Base-by-base conservation (phyloP, 305 asterid genomes). In the Salvia sclarea region DNA sequence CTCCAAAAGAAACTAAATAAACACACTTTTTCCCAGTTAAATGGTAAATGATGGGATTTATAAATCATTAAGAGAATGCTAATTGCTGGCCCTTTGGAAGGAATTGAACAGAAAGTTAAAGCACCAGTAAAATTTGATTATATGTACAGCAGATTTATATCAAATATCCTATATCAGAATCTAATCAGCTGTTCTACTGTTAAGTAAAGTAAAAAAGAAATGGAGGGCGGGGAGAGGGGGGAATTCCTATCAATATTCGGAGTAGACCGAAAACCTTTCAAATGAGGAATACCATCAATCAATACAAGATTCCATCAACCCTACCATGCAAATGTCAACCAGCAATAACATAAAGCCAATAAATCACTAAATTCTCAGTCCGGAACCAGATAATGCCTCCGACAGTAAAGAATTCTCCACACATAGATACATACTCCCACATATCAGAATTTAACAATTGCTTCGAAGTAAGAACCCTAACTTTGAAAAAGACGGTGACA, bases 381-480 rank as follows among this genome's bases (percentile, higher is more conserved):
- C 35, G 49, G 6, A 50, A 6, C 40, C 40, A 60, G 56, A 69
- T 31, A 31, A 18, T 13, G 70, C 65, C 37, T 25, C n/a, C 3
- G 40, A 38, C 14, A 16, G 48, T 16, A 16, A 8, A 25, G 38
- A 25, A 5, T 54, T 20, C 44, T 55, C 0, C 43, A 10, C 44
- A 66, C 4, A 58, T 59, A 14, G 11, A 35, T 35, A 18, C 16
- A 21, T 1, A 50, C 8, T 22, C 12, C 43, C 43, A 25, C 9
- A 40, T 24, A 62, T 45, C 31, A 30, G 44, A 52, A 66, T 12
- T 33, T 24, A 28, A 22, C 13, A 21, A 14, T 41, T 53, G 38
- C 45, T 37, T 58, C 67, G 16, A 54, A 35, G 7, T 33, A 64
- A 68, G 48, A 79, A 76, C 84, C 83, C 86, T 76, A 82, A 71